Percentiles rank a stretch among this genome's conserved stretches.
These are phyloP conservation scores for Cucurbitaria berberidis DNA, from an alignment of 2,329 filamentous ascomycete genomes.

Conservation along the genomic window DNA sequence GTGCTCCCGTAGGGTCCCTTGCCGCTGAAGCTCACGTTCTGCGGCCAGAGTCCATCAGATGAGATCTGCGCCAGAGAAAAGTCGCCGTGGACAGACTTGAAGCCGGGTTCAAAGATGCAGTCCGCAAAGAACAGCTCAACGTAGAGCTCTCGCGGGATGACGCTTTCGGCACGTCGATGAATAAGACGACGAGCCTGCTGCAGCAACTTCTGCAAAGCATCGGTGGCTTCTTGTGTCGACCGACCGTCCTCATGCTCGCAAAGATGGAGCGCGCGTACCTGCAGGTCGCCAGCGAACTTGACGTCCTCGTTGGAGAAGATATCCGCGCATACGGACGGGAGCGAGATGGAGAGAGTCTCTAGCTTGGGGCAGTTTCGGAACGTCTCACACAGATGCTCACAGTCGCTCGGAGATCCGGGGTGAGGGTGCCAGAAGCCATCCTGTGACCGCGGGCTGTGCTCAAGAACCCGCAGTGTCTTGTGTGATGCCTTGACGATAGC, in stretches of 20 bases:
- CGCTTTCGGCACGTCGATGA: conserved; percentile 44
- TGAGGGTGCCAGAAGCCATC: conserved; percentile 60
- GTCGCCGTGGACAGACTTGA: conserved; percentile 56
- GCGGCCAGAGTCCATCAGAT: conserved; percentile 52
- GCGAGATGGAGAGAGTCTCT: conserved; percentile 56
- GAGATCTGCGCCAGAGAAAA: conserved; percentile 53
- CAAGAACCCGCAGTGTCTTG: conserved; percentile 57
- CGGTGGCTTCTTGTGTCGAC: conserved; percentile 44
- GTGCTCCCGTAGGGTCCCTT: conserved; percentile 59
- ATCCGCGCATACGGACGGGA: conserved; percentile 56
- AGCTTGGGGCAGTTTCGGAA: conserved; percentile 55
- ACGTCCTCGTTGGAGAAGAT: conserved; percentile 55
- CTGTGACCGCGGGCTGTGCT: conserved; percentile 60
- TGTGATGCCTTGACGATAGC: conserved; percentile 58
- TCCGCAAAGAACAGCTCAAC: conserved; percentile 60
- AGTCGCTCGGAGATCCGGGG: conserved; percentile 52
- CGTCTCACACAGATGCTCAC: conserved; percentile 57
- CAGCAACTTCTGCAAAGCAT: conserved; percentile 50
- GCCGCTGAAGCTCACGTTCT: conserved; percentile 43
- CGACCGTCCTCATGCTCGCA: conserved; percentile 51
- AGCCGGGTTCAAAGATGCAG: conserved; percentile 58
- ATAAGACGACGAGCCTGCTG: conserved; percentile 52
- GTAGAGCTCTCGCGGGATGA: conserved; percentile 49
- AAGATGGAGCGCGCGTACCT: conserved; percentile 57
- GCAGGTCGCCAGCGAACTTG: conserved; percentile 55